Evolutionary conservation across 2,329 filamentous ascomycete species (phyloP), one percentile per base, ranked within the genome.

Genomic region (Fonsecaea erecta): DNA sequence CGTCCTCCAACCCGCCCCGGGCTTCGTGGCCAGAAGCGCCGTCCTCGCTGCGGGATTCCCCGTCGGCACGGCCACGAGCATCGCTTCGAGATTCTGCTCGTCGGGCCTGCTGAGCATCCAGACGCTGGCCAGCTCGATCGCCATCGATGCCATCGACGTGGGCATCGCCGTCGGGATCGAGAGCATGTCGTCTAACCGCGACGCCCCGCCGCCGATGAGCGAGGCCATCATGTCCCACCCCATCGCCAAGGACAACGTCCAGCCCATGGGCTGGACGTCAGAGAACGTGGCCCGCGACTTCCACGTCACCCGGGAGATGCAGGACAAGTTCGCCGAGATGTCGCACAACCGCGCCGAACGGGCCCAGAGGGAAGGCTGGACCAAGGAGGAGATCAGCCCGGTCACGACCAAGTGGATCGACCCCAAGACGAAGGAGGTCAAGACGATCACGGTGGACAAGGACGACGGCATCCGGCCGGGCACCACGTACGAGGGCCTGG

Each of bases 81-180:
- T 88, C 63, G 81, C 97, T 77, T 98, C 98, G 85, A 85, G 95
- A 74, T 94, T 98, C 82, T 99, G 95, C 83, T 95, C 91, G 9
- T 93, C 90, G 43, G 94, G 95, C 60, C 85, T 98, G 37, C 92
- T 97, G 80, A 93, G 95, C 26, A 92, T 92, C 75, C 90, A 95
- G 66, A 94, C 98, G 76, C 89, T 98, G 74, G 94, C 93, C 71
- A 96, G 97, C 82, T 90, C 92, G 72, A 96, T 99, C 81, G 87
- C 86, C 75, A 77, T 88, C 4, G 95, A 93, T 73, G 96, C 96
- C 90, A 98, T 98, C 75, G 93, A 98, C 71, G 81, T 98, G 67
- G 95, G 95, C 73, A 88, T 98, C 72, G 95, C 93, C 71, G 93
- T 93, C 24, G 95, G 95, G 74, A 92, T 96, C 26, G 95, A 99